Conservation (phyloP, 2,329 filamentous ascomycete species). For the Arthrobotrys musiformis region DNA sequence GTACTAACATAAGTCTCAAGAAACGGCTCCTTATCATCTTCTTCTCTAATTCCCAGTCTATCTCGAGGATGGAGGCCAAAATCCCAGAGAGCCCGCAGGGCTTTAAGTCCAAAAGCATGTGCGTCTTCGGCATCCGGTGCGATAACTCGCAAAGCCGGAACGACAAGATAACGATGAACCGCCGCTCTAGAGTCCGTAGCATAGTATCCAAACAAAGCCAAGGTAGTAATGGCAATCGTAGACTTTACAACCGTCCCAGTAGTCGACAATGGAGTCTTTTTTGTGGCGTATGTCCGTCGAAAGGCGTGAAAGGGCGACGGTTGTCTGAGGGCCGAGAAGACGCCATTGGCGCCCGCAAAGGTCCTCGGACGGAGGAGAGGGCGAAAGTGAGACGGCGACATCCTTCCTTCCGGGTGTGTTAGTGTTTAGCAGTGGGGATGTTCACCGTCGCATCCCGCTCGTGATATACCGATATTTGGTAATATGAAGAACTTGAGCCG, state of each 20-base stretch:
- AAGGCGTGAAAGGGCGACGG: constrained; percentile 30
- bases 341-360: constrained; percentile 39
- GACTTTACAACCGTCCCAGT: constrained; percentile 37
- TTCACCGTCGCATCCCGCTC: constrained; percentile 54
- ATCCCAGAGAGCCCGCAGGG: constrained; percentile 77
- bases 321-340: constrained; percentile 19
- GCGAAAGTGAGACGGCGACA: constrained; percentile 51
- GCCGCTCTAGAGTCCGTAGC: constrained; percentile 68
- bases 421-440: constrained; percentile 15
- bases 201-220: constrained; percentile 61
- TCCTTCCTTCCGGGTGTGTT: constrained; percentile 40
- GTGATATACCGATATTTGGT: constrained; percentile 20
- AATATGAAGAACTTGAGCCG: constrained; percentile 25
- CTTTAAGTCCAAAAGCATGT: constrained; percentile 80
- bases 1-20: constrained; percentile 46
- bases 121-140: constrained; percentile 83
- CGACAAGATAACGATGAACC: constrained; percentile 67
- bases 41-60: constrained; percentile 66
- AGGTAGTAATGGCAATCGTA: constrained; percentile 33
- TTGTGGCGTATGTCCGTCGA: constrained; percentile 33
- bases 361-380: constrained; percentile 35
- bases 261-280: constrained; percentile 42
- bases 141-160: constrained; percentile 73
- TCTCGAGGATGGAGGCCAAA: constrained; percentile 85
- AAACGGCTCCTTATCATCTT: constrained; percentile 61